These are phyloP conservation scores for Anthracocystis setariae DNA, from an alignment of 1,284 basidiomycete species.

Conservation along the genomic window DNA sequence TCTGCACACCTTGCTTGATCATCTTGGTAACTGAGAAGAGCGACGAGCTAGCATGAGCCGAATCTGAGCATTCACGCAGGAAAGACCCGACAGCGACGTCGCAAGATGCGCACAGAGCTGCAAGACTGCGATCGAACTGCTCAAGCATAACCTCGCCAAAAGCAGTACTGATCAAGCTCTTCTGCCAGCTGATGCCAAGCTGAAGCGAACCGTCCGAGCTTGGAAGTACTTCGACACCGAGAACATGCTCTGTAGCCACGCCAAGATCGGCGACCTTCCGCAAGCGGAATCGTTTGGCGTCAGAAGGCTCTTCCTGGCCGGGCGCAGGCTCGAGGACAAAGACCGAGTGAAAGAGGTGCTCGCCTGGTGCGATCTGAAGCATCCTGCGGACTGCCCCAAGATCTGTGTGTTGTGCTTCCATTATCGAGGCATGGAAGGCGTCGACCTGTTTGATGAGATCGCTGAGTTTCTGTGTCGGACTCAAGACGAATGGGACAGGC, in stretches of 20 bases:
- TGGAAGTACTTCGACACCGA: conserved; percentile 59
- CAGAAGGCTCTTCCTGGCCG: conserved; percentile 1
- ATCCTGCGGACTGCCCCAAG: conserved; percentile 56
- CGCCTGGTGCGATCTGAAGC: conserved; percentile 51
- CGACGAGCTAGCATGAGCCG: background rate
- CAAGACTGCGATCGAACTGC: conserved; percentile 48
- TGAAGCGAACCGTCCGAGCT: conserved; percentile 31
- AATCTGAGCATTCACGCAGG: background rate
- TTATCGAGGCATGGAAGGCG: conserved; percentile 44
- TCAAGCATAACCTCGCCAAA: conserved; percentile 49
- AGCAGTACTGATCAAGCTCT: conserved; percentile 27
- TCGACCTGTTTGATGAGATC: conserved; percentile 43
- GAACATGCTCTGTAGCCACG: conserved; percentile 59
- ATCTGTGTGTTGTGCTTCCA: conserved; percentile 49
- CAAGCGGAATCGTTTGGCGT: conserved; percentile 20
- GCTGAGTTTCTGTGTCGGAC: conserved; percentile 15
- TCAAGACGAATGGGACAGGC: conserved; percentile 55
- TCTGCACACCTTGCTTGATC: background rate
- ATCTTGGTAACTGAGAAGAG: conserved; percentile 14
- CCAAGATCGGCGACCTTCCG: conserved; percentile 46
- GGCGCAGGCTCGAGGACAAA: conserved; percentile 63
- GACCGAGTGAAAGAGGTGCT: conserved; percentile 62
- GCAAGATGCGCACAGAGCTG: conserved; percentile 23
- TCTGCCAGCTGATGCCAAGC: conserved; percentile 51
- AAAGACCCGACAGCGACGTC: conserved; percentile 12